Conservation (phyloP, 768 basidiomycete species). For the Calocybe gangraenosa region DNA sequence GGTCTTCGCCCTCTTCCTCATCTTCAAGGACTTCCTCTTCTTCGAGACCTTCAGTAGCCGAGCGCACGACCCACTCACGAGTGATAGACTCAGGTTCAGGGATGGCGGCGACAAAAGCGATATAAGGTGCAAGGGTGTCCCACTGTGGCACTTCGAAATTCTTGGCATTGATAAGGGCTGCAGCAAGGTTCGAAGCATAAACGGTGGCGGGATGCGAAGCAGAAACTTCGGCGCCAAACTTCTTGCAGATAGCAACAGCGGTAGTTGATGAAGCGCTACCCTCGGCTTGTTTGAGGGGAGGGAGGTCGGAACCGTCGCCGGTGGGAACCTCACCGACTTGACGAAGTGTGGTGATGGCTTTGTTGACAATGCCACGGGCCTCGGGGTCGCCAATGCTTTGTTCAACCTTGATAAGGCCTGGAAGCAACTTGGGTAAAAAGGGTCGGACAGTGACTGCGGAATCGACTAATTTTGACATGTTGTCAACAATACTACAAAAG, state of each 20-base stretch:
- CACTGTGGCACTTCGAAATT: constrained; percentile 89
- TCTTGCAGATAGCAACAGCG: constrained; percentile 81
- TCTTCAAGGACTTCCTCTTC: constrained; percentile 72
- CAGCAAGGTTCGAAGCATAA: constrained; percentile 77
- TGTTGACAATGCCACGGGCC: constrained; percentile 87
- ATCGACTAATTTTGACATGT: constrained; percentile 98
- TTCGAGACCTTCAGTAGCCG: constrained; percentile 72
- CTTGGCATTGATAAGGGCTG: constrained; percentile 84
- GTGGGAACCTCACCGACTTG: constrained; percentile 90
- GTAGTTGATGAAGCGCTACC: constrained; percentile 58
- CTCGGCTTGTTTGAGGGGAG: constrained; percentile 78
- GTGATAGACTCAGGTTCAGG: constrained; percentile 67
- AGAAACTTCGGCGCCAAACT: constrained; percentile 58
- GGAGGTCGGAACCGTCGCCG: constrained; percentile 88
- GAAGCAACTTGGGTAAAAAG: constrained; percentile 93
- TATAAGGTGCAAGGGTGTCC: constrained; percentile 76
- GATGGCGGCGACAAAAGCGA: constrained; percentile 58
- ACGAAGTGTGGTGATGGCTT: constrained; percentile 93
- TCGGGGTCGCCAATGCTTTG: constrained; percentile 95
- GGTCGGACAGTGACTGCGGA: constrained; percentile 93
- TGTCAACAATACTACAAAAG: constrained; percentile 79
- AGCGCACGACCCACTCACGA: constrained; percentile 87
- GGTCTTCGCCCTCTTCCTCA: constrained; percentile 97
- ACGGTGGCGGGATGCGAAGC: constrained; percentile 53
- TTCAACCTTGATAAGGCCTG: constrained; percentile 94